Conservation (phyloP, 1,139 yeast species). For the Keqinozyma sinolaborantium region DNA sequence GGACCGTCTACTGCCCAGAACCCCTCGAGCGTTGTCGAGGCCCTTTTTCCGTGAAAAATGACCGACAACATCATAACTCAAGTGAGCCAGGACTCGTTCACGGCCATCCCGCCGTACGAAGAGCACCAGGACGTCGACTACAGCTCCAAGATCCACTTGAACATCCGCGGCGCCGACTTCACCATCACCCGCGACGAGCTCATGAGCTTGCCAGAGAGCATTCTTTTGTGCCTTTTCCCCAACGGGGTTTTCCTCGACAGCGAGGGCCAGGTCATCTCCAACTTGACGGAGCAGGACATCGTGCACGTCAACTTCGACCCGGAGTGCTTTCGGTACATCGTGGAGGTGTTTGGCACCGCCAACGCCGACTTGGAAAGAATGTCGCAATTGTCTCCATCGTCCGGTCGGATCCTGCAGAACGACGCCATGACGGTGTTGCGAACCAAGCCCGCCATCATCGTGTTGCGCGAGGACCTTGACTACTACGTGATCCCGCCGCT, state of each 20-base stretch:
- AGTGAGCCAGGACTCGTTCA: conserved; percentile 46
- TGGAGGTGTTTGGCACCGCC: conserved; percentile 58
- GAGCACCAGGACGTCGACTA: conserved; percentile 43
- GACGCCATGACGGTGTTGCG: conserved; percentile 51
- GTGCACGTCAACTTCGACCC: conserved; percentile 87
- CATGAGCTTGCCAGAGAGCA: conserved; percentile 87
- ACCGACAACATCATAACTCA: conserved; percentile 58
- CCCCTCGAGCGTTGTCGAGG: no score
- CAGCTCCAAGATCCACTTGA: conserved; percentile 62
- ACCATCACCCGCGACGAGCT: conserved; percentile 83
- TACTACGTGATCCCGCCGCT: conserved; percentile 84
- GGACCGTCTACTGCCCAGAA: no score
- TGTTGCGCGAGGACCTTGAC: conserved; percentile 89
- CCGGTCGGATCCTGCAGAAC: conserved; percentile 12
- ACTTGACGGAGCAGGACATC: conserved; percentile 70
- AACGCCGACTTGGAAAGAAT: conserved; percentile 30
- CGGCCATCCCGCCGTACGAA: conserved; percentile 15
- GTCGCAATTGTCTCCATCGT: conserved; percentile 23
- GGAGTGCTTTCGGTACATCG: conserved; percentile 76
- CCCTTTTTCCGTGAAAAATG: no score
- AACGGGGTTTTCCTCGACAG: conserved; percentile 82
- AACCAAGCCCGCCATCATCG: conserved; percentile 87
- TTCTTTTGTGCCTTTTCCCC: conserved; percentile 81
- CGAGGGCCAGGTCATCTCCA: conserved; percentile 71
- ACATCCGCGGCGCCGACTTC: conserved; percentile 61